These are phyloP conservation scores for Cryphonectria japonica DNA, from an alignment of 2,329 filamentous ascomycete species.

Conservation along the genomic window DNA sequence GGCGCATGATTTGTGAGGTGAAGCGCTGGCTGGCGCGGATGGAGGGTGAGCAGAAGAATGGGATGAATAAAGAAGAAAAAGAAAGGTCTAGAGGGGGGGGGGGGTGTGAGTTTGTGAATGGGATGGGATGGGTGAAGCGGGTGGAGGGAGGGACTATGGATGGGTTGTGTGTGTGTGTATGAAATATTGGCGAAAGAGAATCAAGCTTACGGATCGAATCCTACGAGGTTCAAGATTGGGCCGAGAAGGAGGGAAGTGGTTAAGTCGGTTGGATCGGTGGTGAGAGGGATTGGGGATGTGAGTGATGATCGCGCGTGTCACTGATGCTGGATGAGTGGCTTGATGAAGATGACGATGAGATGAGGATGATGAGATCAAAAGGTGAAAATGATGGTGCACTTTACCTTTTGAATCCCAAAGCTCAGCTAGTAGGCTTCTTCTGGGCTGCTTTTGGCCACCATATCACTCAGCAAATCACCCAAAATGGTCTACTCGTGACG, in stretches of 20 bases:
- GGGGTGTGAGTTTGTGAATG: background rate
- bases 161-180: background rate
- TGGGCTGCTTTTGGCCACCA: background rate
- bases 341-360: background rate
- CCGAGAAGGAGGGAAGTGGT: background rate
- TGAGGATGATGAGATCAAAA: background rate
- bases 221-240: background rate
- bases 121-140: conserved; percentile 1
- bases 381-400: background rate
- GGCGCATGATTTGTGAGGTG: conserved; percentile 11
- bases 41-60: background rate
- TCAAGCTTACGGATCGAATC: conserved; percentile 7
- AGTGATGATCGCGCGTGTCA: background rate
- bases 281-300: background rate
- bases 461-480: conserved; percentile 10
- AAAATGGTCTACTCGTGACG: too few species aligned
- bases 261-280: background rate
- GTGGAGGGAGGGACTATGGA: background rate
- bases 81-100: too few species aligned
- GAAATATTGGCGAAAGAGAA: background rate
- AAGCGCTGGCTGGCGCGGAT: conserved; percentile 8
- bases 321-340: conserved; percentile 6
- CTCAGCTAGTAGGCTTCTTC: background rate
- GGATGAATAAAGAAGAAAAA: background rate
- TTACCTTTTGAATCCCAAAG: too few species aligned